Percentiles rank a stretch among this genome's conserved stretches.
Conservation (phyloP, 768 basidiomycete genomes). For the Mycena crocata region DNA sequence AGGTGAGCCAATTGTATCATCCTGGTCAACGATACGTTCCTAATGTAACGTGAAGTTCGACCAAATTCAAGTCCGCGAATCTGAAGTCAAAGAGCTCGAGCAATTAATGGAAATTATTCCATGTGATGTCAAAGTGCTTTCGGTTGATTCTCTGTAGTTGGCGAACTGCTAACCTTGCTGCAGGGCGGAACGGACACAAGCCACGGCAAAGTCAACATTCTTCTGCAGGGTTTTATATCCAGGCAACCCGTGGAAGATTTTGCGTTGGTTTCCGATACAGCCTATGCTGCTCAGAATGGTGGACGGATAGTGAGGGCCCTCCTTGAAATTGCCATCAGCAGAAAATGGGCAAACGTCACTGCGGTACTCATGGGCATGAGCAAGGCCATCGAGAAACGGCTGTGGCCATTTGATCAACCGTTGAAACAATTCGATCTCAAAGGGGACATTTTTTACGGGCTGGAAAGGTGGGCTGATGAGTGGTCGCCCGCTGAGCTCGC, state of each 20-base stretch:
- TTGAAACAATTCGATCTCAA: conserved; percentile 85
- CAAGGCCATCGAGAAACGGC: conserved; percentile 90
- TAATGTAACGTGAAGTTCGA: conserved; percentile 70
- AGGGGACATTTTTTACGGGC: conserved; percentile 78
- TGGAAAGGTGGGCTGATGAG: conserved; percentile 87
- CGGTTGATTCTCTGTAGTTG: neutral
- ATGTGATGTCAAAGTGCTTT: conserved; percentile 79
- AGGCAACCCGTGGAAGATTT: conserved; percentile 88
- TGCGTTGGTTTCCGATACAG: conserved; percentile 94
- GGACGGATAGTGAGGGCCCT: conserved; percentile 95
- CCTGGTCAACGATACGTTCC: conserved; percentile 2
- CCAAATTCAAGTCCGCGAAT: conserved; percentile 94
- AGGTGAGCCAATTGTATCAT: conserved; percentile 65
- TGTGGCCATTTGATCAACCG: conserved; percentile 97
- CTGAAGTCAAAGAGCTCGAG: conserved; percentile 87
- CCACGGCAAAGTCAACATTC: conserved; percentile 92
- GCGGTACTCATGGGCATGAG: conserved; percentile 88
- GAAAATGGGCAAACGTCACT: conserved; percentile 89
- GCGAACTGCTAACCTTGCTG: neutral
- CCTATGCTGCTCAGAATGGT: conserved; percentile 94
- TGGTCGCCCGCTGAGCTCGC: conserved; percentile 80
- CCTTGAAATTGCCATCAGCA: conserved; percentile 93
- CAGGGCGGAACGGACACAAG: conserved; percentile 75
- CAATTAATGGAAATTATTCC: conserved; percentile 74
- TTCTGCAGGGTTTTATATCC: conserved; percentile 93